A percentile compares a stretch with the other conserved stretches of the same genome.
Conservation (phyloP, 305 asterid genomes). For the Caryopteris hybrid region DNA sequence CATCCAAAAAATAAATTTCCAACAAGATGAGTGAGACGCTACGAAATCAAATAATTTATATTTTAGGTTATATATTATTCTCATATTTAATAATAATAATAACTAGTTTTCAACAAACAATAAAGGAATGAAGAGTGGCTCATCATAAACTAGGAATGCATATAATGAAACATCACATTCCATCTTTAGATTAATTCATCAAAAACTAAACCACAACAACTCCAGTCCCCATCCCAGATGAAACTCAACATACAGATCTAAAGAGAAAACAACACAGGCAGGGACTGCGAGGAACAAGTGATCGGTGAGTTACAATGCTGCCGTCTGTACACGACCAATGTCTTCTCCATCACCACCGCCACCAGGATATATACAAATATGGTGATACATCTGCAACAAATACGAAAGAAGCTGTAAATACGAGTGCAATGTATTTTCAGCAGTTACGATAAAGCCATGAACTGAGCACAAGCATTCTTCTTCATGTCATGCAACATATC, state of each 20-base stretch:
- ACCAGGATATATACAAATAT: conserved; percentile 5
- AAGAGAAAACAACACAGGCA: not conserved
- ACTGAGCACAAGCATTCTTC: not conserved
- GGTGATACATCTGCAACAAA: conserved; percentile 1
- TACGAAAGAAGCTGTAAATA: not conserved
- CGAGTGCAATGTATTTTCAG: not conserved
- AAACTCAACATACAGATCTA: not conserved
- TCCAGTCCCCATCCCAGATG: not conserved
- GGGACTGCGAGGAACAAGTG: not conserved
- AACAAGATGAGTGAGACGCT: too few relatives aligned
- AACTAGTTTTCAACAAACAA: too few relatives aligned
- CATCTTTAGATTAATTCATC: not conserved
- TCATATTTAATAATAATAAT: too few relatives aligned
- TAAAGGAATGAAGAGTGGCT: too few relatives aligned
- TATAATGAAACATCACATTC: not conserved
- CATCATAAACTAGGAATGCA: too few relatives aligned
- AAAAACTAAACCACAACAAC: not conserved
- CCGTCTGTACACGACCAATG: conserved; percentile 13
- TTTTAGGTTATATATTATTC: too few relatives aligned
- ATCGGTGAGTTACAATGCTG: conserved; percentile 11
- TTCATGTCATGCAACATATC: not conserved
- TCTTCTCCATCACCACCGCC: conserved; percentile 7
- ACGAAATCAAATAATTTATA: too few relatives aligned
- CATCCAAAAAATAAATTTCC: too few relatives aligned
- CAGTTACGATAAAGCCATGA: not conserved